Base-by-base conservation (phyloP, 139 green algal species). In the Ostreobium quekettii region DNA sequence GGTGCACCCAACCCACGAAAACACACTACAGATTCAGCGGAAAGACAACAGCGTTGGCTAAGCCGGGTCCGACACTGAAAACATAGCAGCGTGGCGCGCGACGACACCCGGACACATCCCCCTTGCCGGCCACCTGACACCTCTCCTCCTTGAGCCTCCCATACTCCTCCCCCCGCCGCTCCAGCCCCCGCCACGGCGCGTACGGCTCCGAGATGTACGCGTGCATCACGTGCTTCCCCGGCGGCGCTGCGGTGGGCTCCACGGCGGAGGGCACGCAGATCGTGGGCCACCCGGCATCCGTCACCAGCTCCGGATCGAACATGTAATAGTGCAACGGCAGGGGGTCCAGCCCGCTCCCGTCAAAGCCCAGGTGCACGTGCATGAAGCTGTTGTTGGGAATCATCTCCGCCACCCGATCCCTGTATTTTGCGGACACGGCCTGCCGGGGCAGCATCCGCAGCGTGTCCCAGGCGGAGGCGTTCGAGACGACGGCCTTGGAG, bases 291-390 rank as follows among this genome's bases (percentile, higher is more conserved):
- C 71, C 71, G 36, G 61, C 74, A 59, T 70, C 63, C 11, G 48
- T 57, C 6, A 75, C 65, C 11, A 80, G 2, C n/a, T 36, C 64
- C 28, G 60, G 46, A 5, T 53, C 29, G 38, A 77, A 67, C 31
- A 97, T 77, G 74, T 96, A 89, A 74, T 95, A 87, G 73, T 81
- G 86, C 47, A 91, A 81, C 37, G 93, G 60, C 46, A 93, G 79
- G 2, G 65, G 31, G 2, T 80, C 74, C 26, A 97, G 70, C 8
- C 83, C 87, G 0, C 69, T 64, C 1, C 80, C 84, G 68, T 95
- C 77, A 56, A 96, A 90, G n/a, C 90, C 87, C 28, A 95, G 66
- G 71, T 96, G 90, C 33, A 96, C 71, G 77, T 96, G 90, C 76
- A 96, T 81, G 72, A 96, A 95, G 59, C 69, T 85, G 15, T 81